A percentile compares a stretch with the other conserved stretches of the same genome.
Evolutionary conservation across 2,329 filamentous ascomycete genomes (phyloP).

Genomic region (Venturia asperata): DNA sequence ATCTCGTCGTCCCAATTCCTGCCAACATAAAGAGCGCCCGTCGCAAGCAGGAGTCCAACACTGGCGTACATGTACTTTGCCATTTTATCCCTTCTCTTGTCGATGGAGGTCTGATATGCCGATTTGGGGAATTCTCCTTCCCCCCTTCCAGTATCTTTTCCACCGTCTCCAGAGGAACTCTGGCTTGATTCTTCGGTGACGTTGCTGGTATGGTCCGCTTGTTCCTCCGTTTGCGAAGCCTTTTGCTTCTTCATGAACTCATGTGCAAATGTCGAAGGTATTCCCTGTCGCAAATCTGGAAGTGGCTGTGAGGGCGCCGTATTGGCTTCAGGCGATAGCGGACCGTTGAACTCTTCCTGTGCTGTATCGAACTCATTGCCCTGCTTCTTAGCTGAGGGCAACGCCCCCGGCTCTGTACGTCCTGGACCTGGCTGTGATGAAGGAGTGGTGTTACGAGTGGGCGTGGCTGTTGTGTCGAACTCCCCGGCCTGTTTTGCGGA

Average conservation of each 20-base stretch:
- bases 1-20: slow-evolving; percentile 76
- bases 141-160: slow-evolving; percentile 48
- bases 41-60: slow-evolving; percentile 50
- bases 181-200: slow-evolving; percentile 22
- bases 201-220: slow-evolving; percentile 20
- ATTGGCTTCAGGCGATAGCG: slow-evolving; percentile 31
- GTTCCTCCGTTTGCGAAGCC: slow-evolving; percentile 16
- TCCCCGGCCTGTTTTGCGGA: slow-evolving; percentile 32
- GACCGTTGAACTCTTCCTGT: slow-evolving; percentile 34
- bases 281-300: slow-evolving; percentile 87
- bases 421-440: slow-evolving; percentile 26
- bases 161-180: slow-evolving; percentile 40
- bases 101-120: slow-evolving; percentile 84
- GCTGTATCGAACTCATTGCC: slow-evolving; percentile 23
- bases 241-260: slow-evolving; percentile 52
- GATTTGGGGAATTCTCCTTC: slow-evolving; percentile 65
- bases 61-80: slow-evolving; percentile 66
- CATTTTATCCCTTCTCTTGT: slow-evolving; percentile 69
- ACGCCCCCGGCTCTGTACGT: neutral
- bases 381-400: neutral
- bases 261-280: slow-evolving; percentile 80
- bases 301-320: slow-evolving; percentile 45
- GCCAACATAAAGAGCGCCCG: slow-evolving; percentile 67
- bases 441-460: slow-evolving; percentile 27
- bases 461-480: slow-evolving; percentile 27